Evolutionary conservation across 2,329 filamentous ascomycete species (phyloP).

Genomic region (Plectosphaerella cucumerina): DNA sequence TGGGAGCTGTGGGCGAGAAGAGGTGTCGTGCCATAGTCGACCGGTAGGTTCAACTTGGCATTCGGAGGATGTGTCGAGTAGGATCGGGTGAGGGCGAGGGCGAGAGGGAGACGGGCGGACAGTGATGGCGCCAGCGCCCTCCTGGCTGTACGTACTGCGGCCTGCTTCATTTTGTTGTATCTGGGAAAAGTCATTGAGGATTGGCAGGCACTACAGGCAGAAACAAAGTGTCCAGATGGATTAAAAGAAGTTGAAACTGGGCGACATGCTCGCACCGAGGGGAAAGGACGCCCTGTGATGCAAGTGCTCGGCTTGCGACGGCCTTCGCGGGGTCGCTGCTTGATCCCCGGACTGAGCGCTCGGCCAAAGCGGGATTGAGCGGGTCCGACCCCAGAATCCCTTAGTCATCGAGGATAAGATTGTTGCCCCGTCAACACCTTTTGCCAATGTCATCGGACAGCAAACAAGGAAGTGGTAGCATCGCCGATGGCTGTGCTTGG

Average conservation of each 20-base stretch:
- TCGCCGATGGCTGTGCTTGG: slow-evolving; percentile 11
- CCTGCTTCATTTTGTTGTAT: slow-evolving; percentile 7
- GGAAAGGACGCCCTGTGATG: slow-evolving; percentile 8
- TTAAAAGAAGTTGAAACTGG: background rate
- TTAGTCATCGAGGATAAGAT: slow-evolving; percentile 24
- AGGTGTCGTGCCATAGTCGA: slow-evolving; percentile 80
- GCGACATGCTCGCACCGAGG: background rate
- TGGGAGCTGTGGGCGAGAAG: slow-evolving; percentile 78
- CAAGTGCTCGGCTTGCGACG: slow-evolving; percentile 15
- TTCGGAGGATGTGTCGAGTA: slow-evolving; percentile 57
- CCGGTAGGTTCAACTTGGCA: slow-evolving; percentile 73
- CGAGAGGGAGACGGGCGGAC: slow-evolving; percentile 5
- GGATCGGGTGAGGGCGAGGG: slow-evolving; percentile 8
- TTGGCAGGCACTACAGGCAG: too few species aligned
- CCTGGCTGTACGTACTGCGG: slow-evolving; percentile 8
- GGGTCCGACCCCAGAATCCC: background rate
- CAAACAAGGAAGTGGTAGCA: slow-evolving; percentile 11
- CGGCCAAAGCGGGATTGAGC: slow-evolving; percentile 6
- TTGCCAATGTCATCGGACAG: too few species aligned
- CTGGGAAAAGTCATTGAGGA: slow-evolving; percentile 5
- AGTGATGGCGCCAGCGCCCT: slow-evolving; percentile 9
- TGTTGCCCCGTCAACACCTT: slow-evolving; percentile 36
- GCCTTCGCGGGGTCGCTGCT: slow-evolving; percentile 12
- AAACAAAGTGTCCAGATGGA: background rate
- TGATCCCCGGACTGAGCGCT: background rate